Base-by-base conservation (phyloP, 257 asterid genomes). In the Solanum appendiculatum region DNA sequence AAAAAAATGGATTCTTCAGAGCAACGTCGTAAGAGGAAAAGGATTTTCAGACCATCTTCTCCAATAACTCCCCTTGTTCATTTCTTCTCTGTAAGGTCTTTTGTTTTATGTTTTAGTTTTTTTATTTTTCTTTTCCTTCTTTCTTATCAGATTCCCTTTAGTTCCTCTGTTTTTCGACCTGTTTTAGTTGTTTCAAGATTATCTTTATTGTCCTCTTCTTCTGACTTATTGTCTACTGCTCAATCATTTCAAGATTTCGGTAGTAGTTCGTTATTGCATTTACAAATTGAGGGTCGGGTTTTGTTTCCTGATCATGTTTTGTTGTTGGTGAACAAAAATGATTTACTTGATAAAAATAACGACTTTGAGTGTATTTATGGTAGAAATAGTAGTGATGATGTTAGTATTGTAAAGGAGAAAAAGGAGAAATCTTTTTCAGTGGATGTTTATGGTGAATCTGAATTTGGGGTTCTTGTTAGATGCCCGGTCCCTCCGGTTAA, bases 241-340 rank as follows among this genome's bases (percentile, higher is more conserved):
- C 90, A 91, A 66, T 85, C 95, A 33, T 90, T 89, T 83, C 88
- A 87, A 72, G 92, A 89, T 89, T 91, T 92, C 87, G 87, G 87
- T 48, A 74, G 87, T 51, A 74, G 87, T 51, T 86, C 89, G n/a
- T 54, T 81, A 9, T 82, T 88, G 31, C 94, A 91, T 0, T 86
- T 92, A 90, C 88, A 83, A 86, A 86, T 94, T 2, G 96, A 96
- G 92, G 92, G 92, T 91, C 78, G 96, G 91, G 95, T 97, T 89
- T 85, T 93, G 89, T 92, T 96, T 85, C 97, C 98, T 58, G 99
- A 97, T 87, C 98, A 97, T 87, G 89, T 97, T 25, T 89, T 96
- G 80, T 73, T 97, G 81, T 42, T 96, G 87, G 94, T 60, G 6
- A 82, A 73, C 18, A 89, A 68, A 34, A 91, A 86, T 88, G 91